Evolutionary conservation across 345 rosid species (phyloP).

Genomic region (Sisymbrium irio): DNA sequence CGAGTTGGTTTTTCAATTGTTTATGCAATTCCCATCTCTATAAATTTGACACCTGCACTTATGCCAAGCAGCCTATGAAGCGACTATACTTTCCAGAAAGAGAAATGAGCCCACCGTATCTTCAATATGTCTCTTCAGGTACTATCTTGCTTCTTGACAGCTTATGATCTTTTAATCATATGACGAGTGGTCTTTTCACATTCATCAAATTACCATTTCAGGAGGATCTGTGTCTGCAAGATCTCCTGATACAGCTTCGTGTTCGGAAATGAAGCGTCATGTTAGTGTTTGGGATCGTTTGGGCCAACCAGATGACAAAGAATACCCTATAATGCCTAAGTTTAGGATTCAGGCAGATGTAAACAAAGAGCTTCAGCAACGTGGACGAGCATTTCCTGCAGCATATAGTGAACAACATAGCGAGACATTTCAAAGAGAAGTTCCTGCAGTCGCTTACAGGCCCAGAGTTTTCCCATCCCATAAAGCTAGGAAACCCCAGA

Average conservation of each 20-base stretch:
- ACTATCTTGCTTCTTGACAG: not conserved
- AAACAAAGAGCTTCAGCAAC: constrained; percentile 16
- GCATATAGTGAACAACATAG: constrained; percentile 16
- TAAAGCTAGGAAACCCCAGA: constrained; percentile 9
- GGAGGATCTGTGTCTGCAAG: constrained; percentile 26
- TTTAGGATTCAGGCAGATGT: constrained; percentile 4
- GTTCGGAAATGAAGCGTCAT: constrained; percentile 19
- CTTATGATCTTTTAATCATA: not conserved
- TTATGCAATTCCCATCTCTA: constrained; percentile 6
- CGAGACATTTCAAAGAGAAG: constrained; percentile 1
- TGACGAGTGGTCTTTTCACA: not conserved
- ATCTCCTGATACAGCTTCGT: constrained; percentile 7
- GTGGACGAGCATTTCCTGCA: constrained; percentile 24
- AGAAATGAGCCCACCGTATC: constrained; percentile 1
- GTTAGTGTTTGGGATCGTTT: constrained; percentile 46
- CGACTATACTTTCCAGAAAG: constrained; percentile 22
- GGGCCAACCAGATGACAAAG: constrained; percentile 17
- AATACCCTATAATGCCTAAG: constrained; percentile 1
- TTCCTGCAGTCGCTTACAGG: constrained; percentile 24
- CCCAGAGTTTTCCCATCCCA: not conserved
- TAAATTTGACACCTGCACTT: not conserved
- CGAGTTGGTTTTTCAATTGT: not conserved
- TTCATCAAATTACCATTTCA: constrained; percentile 16
- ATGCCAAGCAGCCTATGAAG: constrained; percentile 1
- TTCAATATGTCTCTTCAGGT: constrained; percentile 31